These are phyloP conservation scores for Mollisia scopiformis DNA, from an alignment of 2,329 filamentous ascomycete species.

Conservation along the genomic window DNA sequence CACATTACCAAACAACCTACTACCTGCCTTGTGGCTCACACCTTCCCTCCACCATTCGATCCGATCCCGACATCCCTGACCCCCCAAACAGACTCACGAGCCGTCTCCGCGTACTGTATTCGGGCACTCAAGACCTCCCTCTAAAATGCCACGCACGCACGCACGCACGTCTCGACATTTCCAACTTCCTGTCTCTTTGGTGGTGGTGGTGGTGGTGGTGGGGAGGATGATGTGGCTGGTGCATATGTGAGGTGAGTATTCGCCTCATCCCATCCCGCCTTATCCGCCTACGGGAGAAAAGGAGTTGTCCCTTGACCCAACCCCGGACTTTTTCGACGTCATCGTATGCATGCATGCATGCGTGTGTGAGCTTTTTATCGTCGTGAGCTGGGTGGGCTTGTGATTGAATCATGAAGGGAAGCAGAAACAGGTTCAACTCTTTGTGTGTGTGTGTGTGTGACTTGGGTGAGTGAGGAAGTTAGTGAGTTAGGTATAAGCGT, in stretches of 20 bases:
- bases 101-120: background rate
- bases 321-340: background rate
- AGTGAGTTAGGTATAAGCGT: background rate
- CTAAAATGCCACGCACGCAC: background rate
- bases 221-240: constrained; percentile 1
- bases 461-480: background rate
- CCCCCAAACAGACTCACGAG: background rate
- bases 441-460: too few relatives aligned
- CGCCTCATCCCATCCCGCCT: background rate
- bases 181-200: background rate
- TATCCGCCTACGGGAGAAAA: background rate
- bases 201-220: background rate
- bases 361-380: background rate
- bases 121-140: background rate
- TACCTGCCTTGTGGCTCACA: too few relatives aligned
- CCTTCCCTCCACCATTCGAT: background rate
- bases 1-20: too few relatives aligned
- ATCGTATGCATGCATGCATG: background rate
- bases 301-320: background rate
- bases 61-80: background rate
- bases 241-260: background rate
- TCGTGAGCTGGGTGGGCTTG: background rate
- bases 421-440: too few relatives aligned
- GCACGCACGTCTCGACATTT: background rate
- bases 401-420: too few relatives aligned